Evolutionary conservation across 306 rosid genomes (phyloP).

Genomic region (Pterocarpus macrocarpus): DNA sequence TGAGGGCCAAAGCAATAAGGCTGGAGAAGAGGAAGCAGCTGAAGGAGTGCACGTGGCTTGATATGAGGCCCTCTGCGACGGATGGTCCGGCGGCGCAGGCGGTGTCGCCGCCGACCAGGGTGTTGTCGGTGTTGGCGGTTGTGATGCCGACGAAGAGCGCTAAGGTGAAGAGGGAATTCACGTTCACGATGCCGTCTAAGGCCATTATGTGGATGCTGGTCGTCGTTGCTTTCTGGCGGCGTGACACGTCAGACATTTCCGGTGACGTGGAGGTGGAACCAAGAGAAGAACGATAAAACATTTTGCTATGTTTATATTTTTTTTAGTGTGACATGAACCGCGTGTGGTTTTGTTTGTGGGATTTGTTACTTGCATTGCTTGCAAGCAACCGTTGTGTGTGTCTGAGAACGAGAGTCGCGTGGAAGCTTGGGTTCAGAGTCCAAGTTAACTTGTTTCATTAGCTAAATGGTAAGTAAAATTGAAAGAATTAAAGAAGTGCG

Average conservation of each 20-base stretch:
- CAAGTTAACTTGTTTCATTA: slow-evolving; percentile 30
- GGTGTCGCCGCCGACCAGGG: slow-evolving; percentile 48
- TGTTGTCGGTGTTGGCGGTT: slow-evolving; percentile 51
- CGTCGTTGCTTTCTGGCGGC: slow-evolving; percentile 48
- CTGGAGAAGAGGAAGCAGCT: slow-evolving; percentile 95
- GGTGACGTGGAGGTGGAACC: not conserved
- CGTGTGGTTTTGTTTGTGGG: not conserved
- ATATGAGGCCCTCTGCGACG: slow-evolving; percentile 59
- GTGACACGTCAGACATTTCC: slow-evolving; percentile 60
- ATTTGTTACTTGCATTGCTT: slow-evolving; percentile 32
- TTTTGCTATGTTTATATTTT: not conserved
- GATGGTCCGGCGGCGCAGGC: slow-evolving; percentile 60
- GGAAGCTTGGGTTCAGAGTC: slow-evolving; percentile 42
- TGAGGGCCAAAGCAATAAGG: slow-evolving; percentile 82
- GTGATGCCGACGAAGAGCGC: slow-evolving; percentile 88
- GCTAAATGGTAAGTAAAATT: not conserved
- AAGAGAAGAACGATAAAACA: not conserved
- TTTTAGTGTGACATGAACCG: not conserved
- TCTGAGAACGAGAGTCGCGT: slow-evolving; percentile 38
- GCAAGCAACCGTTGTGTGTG: slow-evolving; percentile 33
- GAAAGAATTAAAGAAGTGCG: not conserved
- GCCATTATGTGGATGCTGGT: slow-evolving; percentile 86
- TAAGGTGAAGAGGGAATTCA: slow-evolving; percentile 84
- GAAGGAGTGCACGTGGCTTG: slow-evolving; percentile 85
- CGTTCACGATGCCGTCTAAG: slow-evolving; percentile 83